Base-by-base conservation (phyloP, 1,284 basidiomycete species). In the Naganishia sp. region DNA sequence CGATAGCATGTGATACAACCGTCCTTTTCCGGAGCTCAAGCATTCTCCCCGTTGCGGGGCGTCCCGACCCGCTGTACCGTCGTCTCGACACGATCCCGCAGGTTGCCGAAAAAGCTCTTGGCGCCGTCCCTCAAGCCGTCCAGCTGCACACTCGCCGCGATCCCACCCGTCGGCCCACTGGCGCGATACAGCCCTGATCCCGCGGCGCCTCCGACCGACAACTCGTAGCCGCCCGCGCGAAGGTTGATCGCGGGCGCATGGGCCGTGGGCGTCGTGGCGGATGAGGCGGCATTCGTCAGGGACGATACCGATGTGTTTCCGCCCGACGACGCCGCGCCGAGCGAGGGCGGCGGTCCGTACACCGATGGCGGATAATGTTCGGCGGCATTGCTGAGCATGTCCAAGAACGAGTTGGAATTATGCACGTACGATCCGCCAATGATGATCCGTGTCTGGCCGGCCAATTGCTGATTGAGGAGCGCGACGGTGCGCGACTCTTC, bases 401-500 rank as follows among this genome's bases (percentile, higher is more conserved):
- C 74, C 44, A 81, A 70, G 72, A 81, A 81, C 91, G 87, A 90
- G 21, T 87, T 87, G 4, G 93, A 95, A 76, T 96, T 97, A 77
- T 94, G 93, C 18, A 98, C 85, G 70, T 88, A 94, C 48, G 91
- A 94, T 11, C 94, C 94, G 10, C 94, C 94, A 2, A 98, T 86
- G 3, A 98, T 79, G 53, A 96, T 82, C 28, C 93, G 84, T 25
- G 76, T 77, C 4, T 84, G 83, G n/a, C 85, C 84, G 0, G 81
- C 78, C 15, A 86, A 79, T 69, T 91, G 90, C 74, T 94, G 89
- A 76, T 97, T 97, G 70, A 95, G 83, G 46, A 93, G 80, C 5
- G 92, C 86, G 16, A 96, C 84, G 0, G 88, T 85, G 68, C 90
- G 84, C 0, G 91, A 90, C 80, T 98, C 94, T 77, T 92, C 93